Base-by-base conservation (phyloP, 164 flowering plant species). In the Annona squamosa region DNA sequence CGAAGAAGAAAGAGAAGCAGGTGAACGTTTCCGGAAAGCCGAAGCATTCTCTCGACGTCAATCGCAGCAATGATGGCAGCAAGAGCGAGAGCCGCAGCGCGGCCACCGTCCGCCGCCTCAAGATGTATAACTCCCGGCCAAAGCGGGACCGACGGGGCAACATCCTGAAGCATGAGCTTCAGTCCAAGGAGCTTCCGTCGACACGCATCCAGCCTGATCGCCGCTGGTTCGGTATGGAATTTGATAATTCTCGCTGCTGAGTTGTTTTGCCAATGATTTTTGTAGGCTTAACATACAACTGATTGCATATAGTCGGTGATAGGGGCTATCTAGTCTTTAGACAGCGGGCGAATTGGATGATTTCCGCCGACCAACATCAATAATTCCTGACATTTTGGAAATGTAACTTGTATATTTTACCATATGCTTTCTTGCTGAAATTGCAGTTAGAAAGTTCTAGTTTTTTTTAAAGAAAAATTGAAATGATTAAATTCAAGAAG, bases 41-140 rank as follows among this genome's bases (percentile, higher is more conserved):
- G 65, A 94, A 91, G 85, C 99, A 94, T 73, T 94, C 99, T 18
- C 84, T 92, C 37, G 99, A 94, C 74, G 86, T 71, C 46, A 94
- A 94, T 77, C 84, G 96, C 43, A 45, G 47, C 47, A 71, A 79
- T 65, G 75, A 65, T 2, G 72, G 62, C 17, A 80, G 82, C 46
- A 74, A 63, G 65, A 82, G 59, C 4, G 80, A 75, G 2, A 26
- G 57, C 73, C 90, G 99, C 12, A 89, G 85, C 77, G 86, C 97
- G 69, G 86, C 96, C 72, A 95, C 99, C 1, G 99, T 95, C 63
- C 96, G 97, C 74, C 94, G 99, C 42, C 94, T 95, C 72, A 86
- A 90, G 86, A 91, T 95, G 96, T 93, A 91, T 79, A 88, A 94
- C 42, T 68, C 82, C 18, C 78, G 90, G 77, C 99, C 99, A 0